phyloP scores from a whole-genome alignment of 257 asterid genomes.

The Thymus quinquecostatus region DNA sequence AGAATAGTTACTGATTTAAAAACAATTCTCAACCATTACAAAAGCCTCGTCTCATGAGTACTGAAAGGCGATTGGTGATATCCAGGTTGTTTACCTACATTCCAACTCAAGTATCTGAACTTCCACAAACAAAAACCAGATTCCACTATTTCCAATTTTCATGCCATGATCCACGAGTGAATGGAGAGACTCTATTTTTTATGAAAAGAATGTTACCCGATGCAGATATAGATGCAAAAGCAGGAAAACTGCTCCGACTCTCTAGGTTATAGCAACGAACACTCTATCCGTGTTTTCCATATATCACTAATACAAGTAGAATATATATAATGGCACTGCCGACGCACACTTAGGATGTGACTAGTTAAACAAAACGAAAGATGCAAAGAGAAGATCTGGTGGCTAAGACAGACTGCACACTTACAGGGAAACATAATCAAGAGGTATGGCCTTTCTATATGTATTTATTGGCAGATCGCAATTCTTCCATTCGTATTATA shows the following conservation, averaged over 20 bases:
- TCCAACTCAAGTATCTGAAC: constrained; percentile 12
- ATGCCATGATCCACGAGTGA: background rate
- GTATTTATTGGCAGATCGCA: background rate
- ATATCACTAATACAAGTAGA: background rate
- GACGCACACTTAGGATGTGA: background rate
- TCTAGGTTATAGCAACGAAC: background rate
- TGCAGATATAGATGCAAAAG: background rate
- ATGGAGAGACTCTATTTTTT: background rate
- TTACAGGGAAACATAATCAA: background rate
- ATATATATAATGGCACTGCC: background rate
- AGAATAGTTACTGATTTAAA: constrained; percentile 20
- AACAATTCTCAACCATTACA: background rate
- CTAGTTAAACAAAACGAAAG: background rate
- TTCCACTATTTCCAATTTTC: background rate
- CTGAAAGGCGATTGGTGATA: background rate
- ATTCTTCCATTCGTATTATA: background rate
- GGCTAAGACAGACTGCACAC: background rate
- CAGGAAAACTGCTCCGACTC: background rate
- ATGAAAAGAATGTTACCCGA: background rate
- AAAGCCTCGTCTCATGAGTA: background rate
- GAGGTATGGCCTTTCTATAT: background rate
- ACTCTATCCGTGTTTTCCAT: constrained; percentile 1
- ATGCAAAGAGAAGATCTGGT: background rate
- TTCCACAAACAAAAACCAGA: background rate
- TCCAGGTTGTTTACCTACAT: constrained; percentile 1